Evolutionary conservation across 495 filamentous ascomycete genomes (phyloP).

Genomic region (Neurospora sublineolata): DNA sequence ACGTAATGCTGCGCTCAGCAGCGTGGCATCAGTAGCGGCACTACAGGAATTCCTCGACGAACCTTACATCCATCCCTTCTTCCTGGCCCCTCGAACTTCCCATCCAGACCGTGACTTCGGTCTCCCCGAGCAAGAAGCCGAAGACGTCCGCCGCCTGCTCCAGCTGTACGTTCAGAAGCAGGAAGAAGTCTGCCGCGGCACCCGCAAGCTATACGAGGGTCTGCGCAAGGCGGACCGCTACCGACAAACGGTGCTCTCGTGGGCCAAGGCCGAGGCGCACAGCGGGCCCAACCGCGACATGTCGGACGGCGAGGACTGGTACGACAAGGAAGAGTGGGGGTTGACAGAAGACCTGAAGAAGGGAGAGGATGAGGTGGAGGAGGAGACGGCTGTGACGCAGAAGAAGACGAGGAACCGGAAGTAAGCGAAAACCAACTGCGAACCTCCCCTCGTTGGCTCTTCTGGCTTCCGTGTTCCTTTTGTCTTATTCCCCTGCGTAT

Average conservation of each 20-base stretch:
- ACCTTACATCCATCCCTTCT: conserved; percentile 69
- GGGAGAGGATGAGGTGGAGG: conserved; percentile 83
- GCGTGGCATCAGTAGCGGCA: conserved; percentile 28
- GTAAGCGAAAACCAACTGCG: conserved; percentile 8
- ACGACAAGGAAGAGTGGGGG: conserved; percentile 81
- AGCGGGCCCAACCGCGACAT: conserved; percentile 55
- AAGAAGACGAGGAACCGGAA: conserved; percentile 63
- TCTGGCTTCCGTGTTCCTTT: background rate
- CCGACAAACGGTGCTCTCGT: conserved; percentile 67
- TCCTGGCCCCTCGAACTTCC: conserved; percentile 56
- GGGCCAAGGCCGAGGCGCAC: conserved; percentile 82
- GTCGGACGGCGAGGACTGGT: conserved; percentile 94
- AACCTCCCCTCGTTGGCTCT: background rate
- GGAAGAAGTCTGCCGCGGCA: conserved; percentile 81
- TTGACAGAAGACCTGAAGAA: conserved; percentile 79
- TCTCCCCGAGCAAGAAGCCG: conserved; percentile 70
- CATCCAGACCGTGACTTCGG: conserved; percentile 70
- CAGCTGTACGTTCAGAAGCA: conserved; percentile 88
- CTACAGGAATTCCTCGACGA: conserved; percentile 27
- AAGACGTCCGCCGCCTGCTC: conserved; percentile 75
- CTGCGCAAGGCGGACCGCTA: conserved; percentile 67
- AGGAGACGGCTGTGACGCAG: conserved; percentile 57
- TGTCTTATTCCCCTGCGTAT: background rate
- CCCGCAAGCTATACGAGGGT: conserved; percentile 60
- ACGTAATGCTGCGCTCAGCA: conserved; percentile 11